A percentile compares a stretch with the other conserved stretches of the same genome.
phyloP scores from a whole-genome alignment of 306 rosid species.

The Malus asiatica region DNA sequence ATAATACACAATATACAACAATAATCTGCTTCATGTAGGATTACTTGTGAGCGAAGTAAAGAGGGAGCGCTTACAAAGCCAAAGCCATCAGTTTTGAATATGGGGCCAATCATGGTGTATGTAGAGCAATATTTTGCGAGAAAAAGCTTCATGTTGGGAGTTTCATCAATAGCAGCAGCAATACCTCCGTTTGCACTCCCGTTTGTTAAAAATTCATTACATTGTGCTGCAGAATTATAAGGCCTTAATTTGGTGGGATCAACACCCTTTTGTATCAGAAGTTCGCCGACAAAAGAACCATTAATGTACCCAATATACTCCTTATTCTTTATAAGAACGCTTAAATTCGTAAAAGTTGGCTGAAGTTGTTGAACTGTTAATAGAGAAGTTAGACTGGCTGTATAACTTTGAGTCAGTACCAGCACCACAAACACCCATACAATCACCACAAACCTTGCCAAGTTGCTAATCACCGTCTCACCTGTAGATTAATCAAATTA shows the following conservation, averaged over 20 bases:
- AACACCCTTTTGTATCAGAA: slow-evolving; percentile 34
- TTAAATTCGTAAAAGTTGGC: slow-evolving; percentile 32
- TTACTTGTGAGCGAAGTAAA: neutral
- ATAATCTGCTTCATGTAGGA: neutral
- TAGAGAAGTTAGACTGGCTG: slow-evolving; percentile 53
- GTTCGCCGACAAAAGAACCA: slow-evolving; percentile 28
- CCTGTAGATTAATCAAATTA: slow-evolving; percentile 22
- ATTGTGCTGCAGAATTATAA: neutral
- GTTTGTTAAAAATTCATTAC: slow-evolving; percentile 7
- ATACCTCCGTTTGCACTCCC: slow-evolving; percentile 26
- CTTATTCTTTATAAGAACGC: slow-evolving; percentile 17
- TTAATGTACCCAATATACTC: slow-evolving; percentile 40
- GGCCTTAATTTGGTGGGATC: slow-evolving; percentile 13
- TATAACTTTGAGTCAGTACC: slow-evolving; percentile 55
- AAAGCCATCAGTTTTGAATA: slow-evolving; percentile 17
- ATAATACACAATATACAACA: neutral
- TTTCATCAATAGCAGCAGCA: slow-evolving; percentile 36
- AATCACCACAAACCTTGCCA: slow-evolving; percentile 48
- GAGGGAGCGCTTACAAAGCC: slow-evolving; percentile 32
- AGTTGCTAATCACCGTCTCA: slow-evolving; percentile 51
- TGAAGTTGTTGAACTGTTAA: slow-evolving; percentile 46
- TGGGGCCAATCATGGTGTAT: slow-evolving; percentile 21
- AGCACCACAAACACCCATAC: slow-evolving; percentile 64
- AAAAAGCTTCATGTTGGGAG: slow-evolving; percentile 18
- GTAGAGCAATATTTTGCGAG: slow-evolving; percentile 25